A percentile compares a stretch with the other conserved stretches of the same genome.
phyloP scores from a whole-genome alignment of 345 rosid species.

The Eutrema yunnanense region DNA sequence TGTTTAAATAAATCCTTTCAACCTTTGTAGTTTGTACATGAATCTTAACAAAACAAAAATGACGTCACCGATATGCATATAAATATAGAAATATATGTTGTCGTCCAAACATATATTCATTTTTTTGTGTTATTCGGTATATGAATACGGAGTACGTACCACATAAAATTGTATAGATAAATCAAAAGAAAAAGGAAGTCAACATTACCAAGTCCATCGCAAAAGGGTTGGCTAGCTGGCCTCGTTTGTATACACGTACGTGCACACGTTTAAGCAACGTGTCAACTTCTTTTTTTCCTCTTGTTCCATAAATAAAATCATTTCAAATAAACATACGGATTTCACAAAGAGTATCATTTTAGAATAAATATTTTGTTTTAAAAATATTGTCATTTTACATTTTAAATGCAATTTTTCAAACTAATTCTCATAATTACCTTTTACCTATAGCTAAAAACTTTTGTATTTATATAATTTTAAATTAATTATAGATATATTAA shows the following conservation, averaged over 20 bases:
- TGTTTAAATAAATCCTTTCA: background rate
- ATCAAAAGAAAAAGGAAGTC: background rate
- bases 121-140: background rate
- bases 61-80: too few relatives aligned
- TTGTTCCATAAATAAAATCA: background rate
- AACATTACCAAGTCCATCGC: slow-evolving; percentile 24
- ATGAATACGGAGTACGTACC: background rate
- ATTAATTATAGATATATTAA: too few relatives aligned
- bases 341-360: too few relatives aligned
- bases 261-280: background rate
- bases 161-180: background rate
- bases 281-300: background rate
- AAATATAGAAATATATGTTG: too few relatives aligned
- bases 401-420: too few relatives aligned
- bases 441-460: too few relatives aligned
- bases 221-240: background rate
- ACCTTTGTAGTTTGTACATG: background rate
- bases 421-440: too few relatives aligned
- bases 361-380: too few relatives aligned
- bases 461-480: too few relatives aligned
- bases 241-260: background rate
- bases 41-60: background rate
- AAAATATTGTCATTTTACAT: too few relatives aligned
- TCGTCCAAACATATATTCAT: too few relatives aligned
- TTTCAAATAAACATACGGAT: background rate